phyloP scores from a whole-genome alignment of 306 rosid genomes.

The Inga oerstediana region DNA sequence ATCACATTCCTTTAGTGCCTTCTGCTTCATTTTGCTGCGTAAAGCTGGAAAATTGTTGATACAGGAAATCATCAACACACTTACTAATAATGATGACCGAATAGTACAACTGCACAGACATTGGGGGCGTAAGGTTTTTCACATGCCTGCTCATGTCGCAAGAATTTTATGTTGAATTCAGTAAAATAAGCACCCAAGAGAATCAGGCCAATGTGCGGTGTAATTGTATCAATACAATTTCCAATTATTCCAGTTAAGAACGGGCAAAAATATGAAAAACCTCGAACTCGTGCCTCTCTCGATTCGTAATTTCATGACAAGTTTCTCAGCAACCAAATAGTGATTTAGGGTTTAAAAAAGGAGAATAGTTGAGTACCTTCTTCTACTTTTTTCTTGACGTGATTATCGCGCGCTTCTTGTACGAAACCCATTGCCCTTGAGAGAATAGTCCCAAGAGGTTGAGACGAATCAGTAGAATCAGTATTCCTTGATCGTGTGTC shows the following conservation, averaged over 20 bases:
- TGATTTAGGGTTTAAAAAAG: conserved; percentile 36
- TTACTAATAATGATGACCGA: background rate
- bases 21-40: conserved; percentile 95
- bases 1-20: conserved; percentile 84
- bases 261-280: background rate
- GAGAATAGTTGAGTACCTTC: conserved; percentile 56
- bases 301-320: background rate
- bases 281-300: background rate
- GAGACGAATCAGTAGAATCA: background rate
- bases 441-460: background rate
- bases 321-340: background rate
- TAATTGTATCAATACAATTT: background rate
- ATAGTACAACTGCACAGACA: too few species aligned
- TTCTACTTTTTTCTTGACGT: conserved; percentile 97
- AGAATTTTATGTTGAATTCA: background rate
- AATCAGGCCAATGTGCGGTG: background rate
- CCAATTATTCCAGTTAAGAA: background rate
- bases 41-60: conserved; percentile 54
- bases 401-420: conserved; percentile 91
- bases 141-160: background rate
- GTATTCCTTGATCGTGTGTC: background rate
- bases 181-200: background rate
- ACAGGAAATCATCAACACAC: background rate
- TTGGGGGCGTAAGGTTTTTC: background rate
- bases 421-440: conserved; percentile 62